Conservation (phyloP, 108 stramenopile genomes). For the Seminavis robusta region DNA sequence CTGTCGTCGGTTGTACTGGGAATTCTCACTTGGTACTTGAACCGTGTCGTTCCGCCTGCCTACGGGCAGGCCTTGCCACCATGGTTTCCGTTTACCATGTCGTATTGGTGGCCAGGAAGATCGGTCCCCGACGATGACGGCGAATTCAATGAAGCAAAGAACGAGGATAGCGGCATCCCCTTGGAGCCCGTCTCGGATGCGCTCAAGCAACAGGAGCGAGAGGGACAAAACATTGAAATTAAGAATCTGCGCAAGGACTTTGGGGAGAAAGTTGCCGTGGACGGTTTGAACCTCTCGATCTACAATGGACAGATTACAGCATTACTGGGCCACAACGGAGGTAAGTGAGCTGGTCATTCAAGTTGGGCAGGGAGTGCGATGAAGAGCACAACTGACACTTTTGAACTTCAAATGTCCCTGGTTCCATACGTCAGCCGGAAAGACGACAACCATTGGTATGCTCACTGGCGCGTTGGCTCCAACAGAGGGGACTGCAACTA, state of each 20-base stretch:
- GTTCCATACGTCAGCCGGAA: not conserved
- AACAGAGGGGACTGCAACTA: slow-evolving; percentile 76
- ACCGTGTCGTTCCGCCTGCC: slow-evolving; percentile 74
- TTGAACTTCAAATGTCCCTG: not conserved
- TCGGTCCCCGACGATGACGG: not conserved
- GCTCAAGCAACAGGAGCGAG: slow-evolving; percentile 34
- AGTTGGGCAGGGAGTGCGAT: slow-evolving; percentile 3
- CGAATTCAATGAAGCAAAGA: slow-evolving; percentile 4
- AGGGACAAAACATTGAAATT: slow-evolving; percentile 64
- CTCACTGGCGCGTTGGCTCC: slow-evolving; percentile 90
- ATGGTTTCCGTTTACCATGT: slow-evolving; percentile 73
- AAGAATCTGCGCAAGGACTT: slow-evolving; percentile 65
- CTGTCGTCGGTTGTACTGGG: slow-evolving; percentile 82
- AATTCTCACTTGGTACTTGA: slow-evolving; percentile 83
- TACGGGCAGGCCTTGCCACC: slow-evolving; percentile 78
- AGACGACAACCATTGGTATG: slow-evolving; percentile 86
- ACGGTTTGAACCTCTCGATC: slow-evolving; percentile 82
- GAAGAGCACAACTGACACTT: not conserved
- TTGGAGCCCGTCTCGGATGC: slow-evolving; percentile 54
- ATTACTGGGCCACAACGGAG: slow-evolving; percentile 92
- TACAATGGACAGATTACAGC: slow-evolving; percentile 91
- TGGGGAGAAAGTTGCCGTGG: slow-evolving; percentile 91
- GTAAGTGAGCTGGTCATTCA: slow-evolving; percentile 19
- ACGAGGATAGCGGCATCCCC: slow-evolving; percentile 28
- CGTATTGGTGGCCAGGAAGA: slow-evolving; percentile 70